Evolutionary conservation across 2,329 filamentous ascomycete species (phyloP), one percentile per base, ranked within the genome.

Genomic region (Xylaria sp.): DNA sequence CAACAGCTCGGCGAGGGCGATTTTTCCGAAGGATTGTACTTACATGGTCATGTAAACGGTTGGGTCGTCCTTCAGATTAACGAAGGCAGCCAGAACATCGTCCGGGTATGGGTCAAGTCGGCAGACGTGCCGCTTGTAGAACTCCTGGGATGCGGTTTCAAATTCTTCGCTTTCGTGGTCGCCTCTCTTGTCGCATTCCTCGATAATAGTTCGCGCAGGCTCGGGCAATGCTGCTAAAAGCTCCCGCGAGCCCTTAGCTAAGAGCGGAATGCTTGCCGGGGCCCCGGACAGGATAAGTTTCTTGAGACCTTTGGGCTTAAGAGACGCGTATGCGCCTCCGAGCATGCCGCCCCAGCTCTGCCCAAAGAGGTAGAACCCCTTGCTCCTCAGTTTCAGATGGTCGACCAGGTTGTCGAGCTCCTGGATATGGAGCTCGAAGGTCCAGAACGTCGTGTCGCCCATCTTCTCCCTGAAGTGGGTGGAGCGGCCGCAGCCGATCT

Each of bases 31-130:
- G 14, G 21, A 54, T 42, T 12, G 11, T 39, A 39, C 66, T 68
- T 59, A 77, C 72, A 77, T 73, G 2, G 75, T 76, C n/a, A 58
- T 7, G 48, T 72, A 70, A 8, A 54, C 62, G 5, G 70, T 39
- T 2, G 65, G 64, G n/a, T 72, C 70, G 1, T 72, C 71, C 32
- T 68, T 68, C 11, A 71, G 34, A 58, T 71, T 65, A 4, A 39
- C 27, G 8, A 69, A 67, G 1, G 66, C 30, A 0, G 9, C n/a
- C 3, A 54, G 11, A 7, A 72, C 24, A 4, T 36, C 39, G 2
- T 65, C 64, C 3, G 71, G 71, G 27, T 54, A 67, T 9, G 69
- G 69, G 19, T 69, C 67, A 2, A 71, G 58, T 1, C 69, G 69
- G n/a, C 67, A 71, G 9, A 71, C 57, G n/a, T 69, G 65, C 4